Conservation (phyloP, 176 grass and related monocot species). For the Avena eriantha region DNA sequence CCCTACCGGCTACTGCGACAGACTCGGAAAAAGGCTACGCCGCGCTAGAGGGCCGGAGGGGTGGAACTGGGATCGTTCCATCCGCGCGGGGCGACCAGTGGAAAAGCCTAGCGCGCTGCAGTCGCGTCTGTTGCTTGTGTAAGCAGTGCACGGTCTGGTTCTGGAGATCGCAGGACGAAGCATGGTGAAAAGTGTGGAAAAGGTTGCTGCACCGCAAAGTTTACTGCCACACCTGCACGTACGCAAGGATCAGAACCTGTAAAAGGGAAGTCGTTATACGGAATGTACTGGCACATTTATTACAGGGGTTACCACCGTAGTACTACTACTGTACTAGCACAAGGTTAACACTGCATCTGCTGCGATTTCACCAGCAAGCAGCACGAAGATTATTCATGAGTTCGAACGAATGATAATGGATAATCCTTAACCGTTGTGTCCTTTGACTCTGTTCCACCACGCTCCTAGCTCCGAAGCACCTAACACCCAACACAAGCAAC, state of each 20-base stretch:
- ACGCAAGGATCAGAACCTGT: neutral
- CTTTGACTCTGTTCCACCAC: no score
- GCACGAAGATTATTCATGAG: neutral
- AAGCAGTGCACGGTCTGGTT: slow-evolving; percentile 1
- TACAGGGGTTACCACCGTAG: neutral
- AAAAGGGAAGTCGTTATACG: slow-evolving; percentile 6
- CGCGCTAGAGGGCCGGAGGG: neutral
- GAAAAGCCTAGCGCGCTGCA: slow-evolving; percentile 5
- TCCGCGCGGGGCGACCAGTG: neutral
- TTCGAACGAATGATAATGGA: no score
- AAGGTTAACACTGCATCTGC: neutral
- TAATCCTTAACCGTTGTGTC: no score
- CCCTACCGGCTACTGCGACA: slow-evolving; percentile 45
- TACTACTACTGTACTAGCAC: neutral
- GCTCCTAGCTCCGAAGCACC: no score
- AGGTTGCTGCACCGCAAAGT: neutral
- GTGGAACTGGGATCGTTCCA: neutral
- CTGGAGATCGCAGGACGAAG: neutral
- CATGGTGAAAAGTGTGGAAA: neutral
- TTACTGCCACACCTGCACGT: neutral
- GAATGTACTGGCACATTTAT: neutral
- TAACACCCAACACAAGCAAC: no score
- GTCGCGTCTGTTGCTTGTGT: neutral
- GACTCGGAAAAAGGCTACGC: slow-evolving; percentile 43
- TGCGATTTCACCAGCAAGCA: neutral